phyloP scores from a whole-genome alignment of 805 yeast species.

The Cyberlindnera euphorbiiphila region DNA sequence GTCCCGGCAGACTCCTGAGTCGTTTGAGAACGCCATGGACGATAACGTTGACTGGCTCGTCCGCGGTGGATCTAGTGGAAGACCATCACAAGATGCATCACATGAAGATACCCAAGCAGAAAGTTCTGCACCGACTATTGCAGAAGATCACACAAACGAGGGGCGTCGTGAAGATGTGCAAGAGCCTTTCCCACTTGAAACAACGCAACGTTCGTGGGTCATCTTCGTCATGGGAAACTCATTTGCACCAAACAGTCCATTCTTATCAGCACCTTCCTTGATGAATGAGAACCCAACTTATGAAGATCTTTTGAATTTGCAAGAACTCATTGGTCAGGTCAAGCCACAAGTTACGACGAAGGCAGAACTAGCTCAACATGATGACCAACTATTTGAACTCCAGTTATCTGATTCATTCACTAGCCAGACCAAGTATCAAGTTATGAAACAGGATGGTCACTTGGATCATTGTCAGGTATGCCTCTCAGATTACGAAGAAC shows the following conservation, averaged over 20 bases:
- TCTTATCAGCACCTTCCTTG: conserved; percentile 43
- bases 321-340: conserved; percentile 44
- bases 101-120: too few relatives aligned
- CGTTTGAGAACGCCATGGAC: conserved; percentile 8
- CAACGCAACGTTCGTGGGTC: conserved; percentile 48
- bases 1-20: conserved; percentile 23
- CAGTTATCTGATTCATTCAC: not conserved
- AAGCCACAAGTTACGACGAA: conserved; percentile 41
- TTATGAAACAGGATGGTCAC: not conserved
- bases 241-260: conserved; percentile 46
- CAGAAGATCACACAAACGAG: too few relatives aligned
- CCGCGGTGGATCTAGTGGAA: too few relatives aligned
- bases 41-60: conserved; percentile 18
- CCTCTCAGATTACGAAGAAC: conserved; percentile 42
- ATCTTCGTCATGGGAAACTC: conserved; percentile 58
- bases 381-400: conserved; percentile 29
- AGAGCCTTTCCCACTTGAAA: conserved; percentile 7
- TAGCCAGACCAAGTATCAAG: not conserved
- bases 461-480: conserved; percentile 45
- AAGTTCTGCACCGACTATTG: too few relatives aligned
- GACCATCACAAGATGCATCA: too few relatives aligned
- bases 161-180: conserved; percentile 7
- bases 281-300: conserved; percentile 47
- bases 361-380: conserved; percentile 39
- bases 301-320: conserved; percentile 45